phyloP scores from a whole-genome alignment of 2,329 filamentous ascomycete species.

The Xylaria sp. region DNA sequence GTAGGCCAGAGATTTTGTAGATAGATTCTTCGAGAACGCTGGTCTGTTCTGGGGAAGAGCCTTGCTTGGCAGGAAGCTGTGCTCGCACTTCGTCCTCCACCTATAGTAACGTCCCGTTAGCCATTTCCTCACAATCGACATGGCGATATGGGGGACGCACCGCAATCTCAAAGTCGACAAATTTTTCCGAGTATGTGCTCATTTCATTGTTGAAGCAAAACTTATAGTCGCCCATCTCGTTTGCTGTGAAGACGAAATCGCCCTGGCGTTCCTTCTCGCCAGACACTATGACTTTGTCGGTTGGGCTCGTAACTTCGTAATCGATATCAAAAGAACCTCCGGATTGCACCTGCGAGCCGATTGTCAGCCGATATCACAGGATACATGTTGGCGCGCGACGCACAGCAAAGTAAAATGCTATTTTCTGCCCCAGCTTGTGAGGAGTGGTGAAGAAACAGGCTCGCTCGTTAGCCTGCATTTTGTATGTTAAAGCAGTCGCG shows the following conservation, averaged over 20 bases:
- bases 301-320: constrained; percentile 86
- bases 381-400: constrained; percentile 48
- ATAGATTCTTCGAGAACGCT: constrained; percentile 90
- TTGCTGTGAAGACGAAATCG: constrained; percentile 97
- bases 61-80: constrained; percentile 47
- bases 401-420: constrained; percentile 99
- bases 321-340: constrained; percentile 98
- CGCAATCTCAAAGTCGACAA: constrained; percentile 97
- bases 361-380: constrained; percentile 31
- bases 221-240: constrained; percentile 86
- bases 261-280: constrained; percentile 93
- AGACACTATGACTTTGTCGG: constrained; percentile 82
- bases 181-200: constrained; percentile 97
- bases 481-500: constrained; percentile 94
- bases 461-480: constrained; percentile 88
- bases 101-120: constrained; percentile 35
- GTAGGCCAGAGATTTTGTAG: constrained; percentile 90
- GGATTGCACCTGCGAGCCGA: constrained; percentile 81
- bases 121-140: constrained; percentile 19
- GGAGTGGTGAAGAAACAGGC: constrained; percentile 93
- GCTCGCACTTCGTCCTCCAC: constrained; percentile 49
- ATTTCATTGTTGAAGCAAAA: constrained; percentile 99
- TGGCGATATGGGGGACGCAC: constrained; percentile 63
- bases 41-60: constrained; percentile 84
- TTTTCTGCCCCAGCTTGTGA: constrained; percentile 82